A percentile compares a stretch with the other conserved stretches of the same genome.
Conservation (phyloP, 2,329 filamentous ascomycete species). For the Botrytis byssoidea region DNA sequence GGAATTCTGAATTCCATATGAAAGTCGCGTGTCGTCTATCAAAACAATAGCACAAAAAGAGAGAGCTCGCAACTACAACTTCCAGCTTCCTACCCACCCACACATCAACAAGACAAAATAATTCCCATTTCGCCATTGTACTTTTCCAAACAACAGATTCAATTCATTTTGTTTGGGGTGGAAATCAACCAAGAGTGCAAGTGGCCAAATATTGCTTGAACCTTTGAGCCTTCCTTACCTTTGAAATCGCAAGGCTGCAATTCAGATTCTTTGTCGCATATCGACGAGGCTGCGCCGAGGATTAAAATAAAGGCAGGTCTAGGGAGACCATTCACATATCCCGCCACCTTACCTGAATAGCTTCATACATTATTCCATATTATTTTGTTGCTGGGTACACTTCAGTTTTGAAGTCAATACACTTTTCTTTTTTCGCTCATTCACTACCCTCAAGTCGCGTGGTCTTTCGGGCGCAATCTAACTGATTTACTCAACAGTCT, state of each 20-base stretch:
- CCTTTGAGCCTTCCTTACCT: not conserved
- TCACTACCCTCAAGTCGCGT: slow-evolving; percentile 1
- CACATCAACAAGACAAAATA: not conserved
- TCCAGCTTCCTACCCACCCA: not conserved
- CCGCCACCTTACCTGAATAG: not conserved
- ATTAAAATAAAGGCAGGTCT: not conserved
- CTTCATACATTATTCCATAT: not conserved
- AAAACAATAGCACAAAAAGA: not conserved
- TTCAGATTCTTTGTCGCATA: slow-evolving; percentile 10
- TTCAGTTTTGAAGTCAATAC: not conserved
- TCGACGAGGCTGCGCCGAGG: slow-evolving; percentile 13
- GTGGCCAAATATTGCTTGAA: slow-evolving; percentile 1
- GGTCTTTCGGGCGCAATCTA: not conserved
- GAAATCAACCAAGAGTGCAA: slow-evolving; percentile 5
- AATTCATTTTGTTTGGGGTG: not conserved
- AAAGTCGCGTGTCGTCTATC: slow-evolving; percentile 2
- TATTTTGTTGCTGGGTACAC: not conserved
- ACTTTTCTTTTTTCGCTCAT: not conserved
- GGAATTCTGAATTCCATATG: not conserved
- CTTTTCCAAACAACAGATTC: too few relatives aligned
- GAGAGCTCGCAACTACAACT: not conserved
- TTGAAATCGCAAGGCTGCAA: not conserved
- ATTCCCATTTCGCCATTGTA: not conserved
- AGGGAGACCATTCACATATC: slow-evolving; percentile 1
- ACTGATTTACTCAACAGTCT: not conserved